These are phyloP conservation scores for Starmerella powellii DNA, from an alignment of 805 yeast genomes.

Conservation along the genomic window DNA sequence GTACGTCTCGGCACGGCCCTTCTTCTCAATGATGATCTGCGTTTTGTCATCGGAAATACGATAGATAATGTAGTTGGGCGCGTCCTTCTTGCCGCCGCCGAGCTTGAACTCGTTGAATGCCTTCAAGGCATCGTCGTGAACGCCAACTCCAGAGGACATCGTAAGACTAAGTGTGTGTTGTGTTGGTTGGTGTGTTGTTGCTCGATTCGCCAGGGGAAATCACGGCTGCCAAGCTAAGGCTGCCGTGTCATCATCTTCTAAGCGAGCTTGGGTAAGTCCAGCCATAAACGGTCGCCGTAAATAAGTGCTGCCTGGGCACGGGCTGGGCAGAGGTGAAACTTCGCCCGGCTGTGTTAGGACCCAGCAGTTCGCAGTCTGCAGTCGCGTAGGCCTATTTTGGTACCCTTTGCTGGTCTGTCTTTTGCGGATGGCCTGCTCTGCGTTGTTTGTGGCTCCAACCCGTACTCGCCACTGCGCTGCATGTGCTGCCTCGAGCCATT, in stretches of 20 bases:
- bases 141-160: constrained; percentile 49
- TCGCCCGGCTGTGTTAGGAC: no score
- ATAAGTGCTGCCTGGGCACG: no score
- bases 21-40: constrained; percentile 77
- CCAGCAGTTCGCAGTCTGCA: no score
- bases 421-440: no score
- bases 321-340: no score
- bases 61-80: constrained; percentile 65
- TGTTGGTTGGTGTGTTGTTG: neutral
- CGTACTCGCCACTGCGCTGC: no score
- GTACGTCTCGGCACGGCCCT: constrained; percentile 63
- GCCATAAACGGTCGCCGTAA: no score
- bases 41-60: constrained; percentile 76
- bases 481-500: no score
- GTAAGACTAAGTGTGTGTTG: neutral
- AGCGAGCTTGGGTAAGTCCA: neutral
- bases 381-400: no score
- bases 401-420: no score
- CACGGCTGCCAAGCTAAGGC: neutral
- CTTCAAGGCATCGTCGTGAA: constrained; percentile 77
- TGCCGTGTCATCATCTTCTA: neutral
- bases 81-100: constrained; percentile 52
- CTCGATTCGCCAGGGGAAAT: neutral
- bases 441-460: no score
- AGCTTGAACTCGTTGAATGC: constrained; percentile 94